Base-by-base conservation (phyloP, 2,329 filamentous ascomycete species). In the Colletotrichum salicis region DNA sequence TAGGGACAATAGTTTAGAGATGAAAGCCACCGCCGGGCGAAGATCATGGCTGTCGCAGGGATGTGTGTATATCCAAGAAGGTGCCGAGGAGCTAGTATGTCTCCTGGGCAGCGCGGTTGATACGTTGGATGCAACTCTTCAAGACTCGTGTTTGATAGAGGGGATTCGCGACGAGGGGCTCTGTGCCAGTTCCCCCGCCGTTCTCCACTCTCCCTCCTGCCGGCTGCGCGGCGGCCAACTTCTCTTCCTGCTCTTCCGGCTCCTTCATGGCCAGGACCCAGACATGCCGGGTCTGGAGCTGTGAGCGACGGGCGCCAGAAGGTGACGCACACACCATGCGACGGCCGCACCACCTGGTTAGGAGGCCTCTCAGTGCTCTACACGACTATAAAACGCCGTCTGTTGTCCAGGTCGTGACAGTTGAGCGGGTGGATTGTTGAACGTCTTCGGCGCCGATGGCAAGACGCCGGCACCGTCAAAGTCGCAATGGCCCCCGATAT, bases 371-470 rank as follows among this genome's bases (percentile, higher is more conserved):
- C 24, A 27, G 10, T 48, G 69, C 59, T 31, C 54, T 64, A 27
- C 59, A 58, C 59, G 55, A 60, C 57, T 71, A 71, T 71, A 71
- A 71, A 71, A 65, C 69, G 55, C 65, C 69, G 59, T 71, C 54
- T 69, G 54, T 56, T 59, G 69, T 69, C 69, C 69, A 19, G 41
- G 64, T 29, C n/a, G 24, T 4, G 7, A 31, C 33, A 24, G 29
- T 35, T 22, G n/a, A 37, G 37, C 27, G 52, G 57, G 6, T 19
- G 29, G 12, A 15, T 37, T n/a, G 37, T 13, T 8, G 13, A 59
- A 13, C 6, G 59, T 4, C 15, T 37, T 59, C 45, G 66, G 5
- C 58, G 59, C 35, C 59, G 37, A 57, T 2, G 33, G 35, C 41
- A 31, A 64, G 52, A 51, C 27, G 5, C 22, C 51, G 58, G 15